Evolutionary conservation across 1,284 basidiomycete species (phyloP), one percentile per base, ranked within the genome.

Genomic region (Boletus semigastroideus): DNA sequence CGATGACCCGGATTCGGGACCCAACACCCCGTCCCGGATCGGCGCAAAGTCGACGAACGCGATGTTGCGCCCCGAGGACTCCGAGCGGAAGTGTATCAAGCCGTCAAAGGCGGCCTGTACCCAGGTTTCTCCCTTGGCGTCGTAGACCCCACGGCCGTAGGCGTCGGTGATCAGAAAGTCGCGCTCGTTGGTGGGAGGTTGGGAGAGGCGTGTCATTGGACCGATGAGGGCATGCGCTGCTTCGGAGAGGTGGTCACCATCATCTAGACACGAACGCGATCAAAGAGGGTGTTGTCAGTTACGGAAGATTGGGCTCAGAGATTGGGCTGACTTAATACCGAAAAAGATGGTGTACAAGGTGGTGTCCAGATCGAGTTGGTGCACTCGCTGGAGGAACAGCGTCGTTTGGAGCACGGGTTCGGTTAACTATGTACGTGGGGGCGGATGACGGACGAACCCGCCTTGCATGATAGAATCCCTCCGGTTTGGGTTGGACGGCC

Each of bases 81-180:
- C 58, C 10, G 56, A 49, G 19, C 57, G 62, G 40, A 74, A 55
- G 27, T 62, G 47, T 12, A 63, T 60, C 16, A 79, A 54, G 1
- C 69, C 70, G 9, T 67, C 57, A 54, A 74, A 79, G 14, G 79
- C 55, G 3, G 64, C 54, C 38, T 72, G 67, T 46, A 78, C 73
- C 68, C 71, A 80, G 8, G 70, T 65, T 54, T 79, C 68, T 10
- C 78, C 78, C 33, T 59, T 65, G 1, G 65, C 55, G 2, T 70
- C 63, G 4, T 68, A 65, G 1, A 37, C 61, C 2, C 78, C 78
- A 14, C 72, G 69, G 6, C 79, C 78, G 28, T 80, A 80, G 31
- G 69, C 73, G 50, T 79, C 78, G 1, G 77, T 67, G 6, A 80
- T 52, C 12, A 80, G 70, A 52, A 80, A 73, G 51, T 76, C 72